Percentiles rank a stretch among this genome's conserved stretches.
Evolutionary conservation across 768 basidiomycete genomes (phyloP).

Genomic region (Lactarius hengduanensis): DNA sequence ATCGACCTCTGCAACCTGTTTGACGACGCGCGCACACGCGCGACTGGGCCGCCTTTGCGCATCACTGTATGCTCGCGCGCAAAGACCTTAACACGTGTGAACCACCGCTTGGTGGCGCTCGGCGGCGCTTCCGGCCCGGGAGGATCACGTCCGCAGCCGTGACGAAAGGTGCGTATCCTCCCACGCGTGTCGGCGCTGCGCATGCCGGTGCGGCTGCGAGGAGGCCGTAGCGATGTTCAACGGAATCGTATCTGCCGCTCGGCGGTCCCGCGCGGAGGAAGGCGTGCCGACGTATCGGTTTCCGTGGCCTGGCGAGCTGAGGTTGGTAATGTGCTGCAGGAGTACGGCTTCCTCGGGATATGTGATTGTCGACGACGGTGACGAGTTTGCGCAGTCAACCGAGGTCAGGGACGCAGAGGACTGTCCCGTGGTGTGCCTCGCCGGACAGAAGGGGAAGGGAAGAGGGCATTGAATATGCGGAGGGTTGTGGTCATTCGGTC

Average conservation of each 20-base stretch:
- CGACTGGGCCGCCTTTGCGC: conserved; percentile 57
- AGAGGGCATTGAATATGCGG: conserved; percentile 33
- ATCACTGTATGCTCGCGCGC: conserved; percentile 42
- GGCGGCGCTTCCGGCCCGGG: no score
- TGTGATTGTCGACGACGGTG: conserved; percentile 32
- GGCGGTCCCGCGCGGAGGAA: conserved; percentile 47
- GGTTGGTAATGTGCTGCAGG: conserved; percentile 20
- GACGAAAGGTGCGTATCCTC: conserved; percentile 43
- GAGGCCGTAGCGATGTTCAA: conserved; percentile 45
- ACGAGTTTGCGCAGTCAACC: conserved; percentile 30
- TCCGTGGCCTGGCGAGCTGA: conserved; percentile 31
- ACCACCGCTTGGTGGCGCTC: no score
- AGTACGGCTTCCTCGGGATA: conserved; percentile 36
- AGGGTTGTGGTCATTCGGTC: conserved; percentile 40
- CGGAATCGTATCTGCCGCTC: conserved; percentile 26
- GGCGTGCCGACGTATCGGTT: conserved; percentile 39
- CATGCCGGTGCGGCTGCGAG: no score
- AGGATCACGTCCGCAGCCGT: not conserved
- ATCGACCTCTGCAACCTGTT: conserved; percentile 64
- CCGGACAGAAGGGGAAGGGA: conserved; percentile 32
- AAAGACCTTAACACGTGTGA: not conserved
- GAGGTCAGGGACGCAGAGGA: conserved; percentile 19
- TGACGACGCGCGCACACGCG: conserved; percentile 44
- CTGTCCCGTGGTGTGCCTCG: conserved; percentile 43
- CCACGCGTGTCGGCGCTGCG: conserved; percentile 41